Conservation (phyloP, 2,329 filamentous ascomycete genomes). For the Endothia cerciana region DNA sequence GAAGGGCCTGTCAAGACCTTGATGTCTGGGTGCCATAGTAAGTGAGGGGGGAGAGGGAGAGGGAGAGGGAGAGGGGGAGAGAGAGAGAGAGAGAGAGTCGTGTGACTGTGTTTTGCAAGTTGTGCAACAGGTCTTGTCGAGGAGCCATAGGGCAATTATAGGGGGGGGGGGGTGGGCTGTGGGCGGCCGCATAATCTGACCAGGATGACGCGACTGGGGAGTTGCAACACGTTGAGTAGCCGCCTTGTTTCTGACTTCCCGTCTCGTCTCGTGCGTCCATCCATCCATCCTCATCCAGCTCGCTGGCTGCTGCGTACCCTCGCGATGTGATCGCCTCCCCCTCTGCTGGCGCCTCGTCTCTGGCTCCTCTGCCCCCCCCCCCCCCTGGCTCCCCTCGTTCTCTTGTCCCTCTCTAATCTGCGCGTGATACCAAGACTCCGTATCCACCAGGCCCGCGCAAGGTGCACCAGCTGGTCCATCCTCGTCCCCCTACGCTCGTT, state of each 20-base stretch:
- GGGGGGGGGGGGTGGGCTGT: too few species aligned
- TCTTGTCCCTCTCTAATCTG: neutral
- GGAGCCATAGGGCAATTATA: too few species aligned
- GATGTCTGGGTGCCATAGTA: too few species aligned
- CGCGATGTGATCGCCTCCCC: too few species aligned
- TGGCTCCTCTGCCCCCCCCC: too few species aligned
- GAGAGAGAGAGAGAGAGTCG: too few species aligned
- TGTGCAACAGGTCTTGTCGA: too few species aligned
- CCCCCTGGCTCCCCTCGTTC: neutral
- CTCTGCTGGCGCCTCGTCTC: neutral
- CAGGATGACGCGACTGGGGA: constrained; percentile 6
- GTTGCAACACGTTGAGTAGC: neutral
- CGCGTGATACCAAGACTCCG: neutral
- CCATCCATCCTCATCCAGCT: neutral
- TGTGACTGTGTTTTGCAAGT: too few species aligned
- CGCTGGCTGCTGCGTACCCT: neutral
- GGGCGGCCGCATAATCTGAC: constrained; percentile 1
- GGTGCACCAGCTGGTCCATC: constrained; percentile 20
- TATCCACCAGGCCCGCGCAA: constrained; percentile 6
- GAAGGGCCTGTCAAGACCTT: too few species aligned
- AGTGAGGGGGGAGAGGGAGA: too few species aligned
- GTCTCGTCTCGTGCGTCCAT: constrained; percentile 1
- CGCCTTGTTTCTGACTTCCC: neutral
- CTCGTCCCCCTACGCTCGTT: constrained; percentile 15
- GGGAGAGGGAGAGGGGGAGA: too few species aligned